These are phyloP conservation scores for Tuber magnatum DNA, from an alignment of 495 filamentous ascomycete genomes.

Conservation along the genomic window DNA sequence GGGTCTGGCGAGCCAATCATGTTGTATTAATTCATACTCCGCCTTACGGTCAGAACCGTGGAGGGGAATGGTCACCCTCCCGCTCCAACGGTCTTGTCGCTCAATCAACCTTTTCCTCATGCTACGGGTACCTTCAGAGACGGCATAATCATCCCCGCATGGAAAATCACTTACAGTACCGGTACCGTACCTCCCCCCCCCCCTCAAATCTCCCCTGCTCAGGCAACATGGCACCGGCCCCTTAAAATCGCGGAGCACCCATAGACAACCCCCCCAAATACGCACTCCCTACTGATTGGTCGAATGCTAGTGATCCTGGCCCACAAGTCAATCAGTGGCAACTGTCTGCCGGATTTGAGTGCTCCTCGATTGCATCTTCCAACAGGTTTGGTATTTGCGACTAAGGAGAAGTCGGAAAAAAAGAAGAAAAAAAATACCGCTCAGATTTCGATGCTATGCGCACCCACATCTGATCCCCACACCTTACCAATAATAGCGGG, in stretches of 20 bases:
- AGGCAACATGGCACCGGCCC: too few relatives aligned
- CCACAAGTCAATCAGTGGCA: background rate
- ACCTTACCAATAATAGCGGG: background rate
- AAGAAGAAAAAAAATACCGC: background rate
- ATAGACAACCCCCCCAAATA: background rate
- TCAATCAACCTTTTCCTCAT: background rate
- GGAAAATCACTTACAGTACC: background rate
- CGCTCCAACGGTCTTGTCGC: background rate
- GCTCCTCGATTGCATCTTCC: background rate
- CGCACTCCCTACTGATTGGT: background rate
- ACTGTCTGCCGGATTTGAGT: background rate
- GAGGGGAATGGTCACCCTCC: background rate
- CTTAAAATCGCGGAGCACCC: too few relatives aligned
- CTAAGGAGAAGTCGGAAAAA: background rate
- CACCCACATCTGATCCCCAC: background rate
- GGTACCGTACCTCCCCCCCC: too few relatives aligned
- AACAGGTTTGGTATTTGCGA: background rate
- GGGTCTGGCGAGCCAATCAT: background rate
- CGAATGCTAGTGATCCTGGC: background rate
- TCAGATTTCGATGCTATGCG: background rate
- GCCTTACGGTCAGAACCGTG: background rate
- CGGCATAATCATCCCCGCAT: slow-evolving; percentile 1
- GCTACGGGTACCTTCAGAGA: background rate
- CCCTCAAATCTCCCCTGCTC: background rate
- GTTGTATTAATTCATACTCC: background rate